Base-by-base conservation (phyloP, 495 filamentous ascomycete species). In the Astrothelium macrocarpum region DNA sequence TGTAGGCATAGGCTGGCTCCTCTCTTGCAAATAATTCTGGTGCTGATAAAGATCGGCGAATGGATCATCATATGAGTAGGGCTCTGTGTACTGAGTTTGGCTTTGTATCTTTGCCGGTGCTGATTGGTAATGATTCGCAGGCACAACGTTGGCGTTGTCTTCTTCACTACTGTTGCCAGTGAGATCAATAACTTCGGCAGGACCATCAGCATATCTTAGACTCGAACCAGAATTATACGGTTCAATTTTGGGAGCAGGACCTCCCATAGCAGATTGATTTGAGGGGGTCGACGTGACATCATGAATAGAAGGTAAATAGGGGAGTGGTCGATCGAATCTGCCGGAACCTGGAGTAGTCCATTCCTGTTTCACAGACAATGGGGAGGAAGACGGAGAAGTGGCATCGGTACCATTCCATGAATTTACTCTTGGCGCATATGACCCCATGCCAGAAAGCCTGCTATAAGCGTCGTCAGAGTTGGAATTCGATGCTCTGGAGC, bases 151-250 rank as follows among this genome's bases (percentile, higher is more conserved):
- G 0, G 65, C 18, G n/a, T 66, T 63, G n/a, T 68, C 64, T n/a
- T 71, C 69, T 9, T 67, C 65, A 61, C 62, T 56, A 39, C 69
- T 67, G 60, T 61, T 65, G 23, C 31, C 60, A 23, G 69, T 69
- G 23, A 71, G 64, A 34, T 71, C 69, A 29, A 69, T 49, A n/a
- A 68, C 34, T 11, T 62, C 39, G 16, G 36, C 53, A 0, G 29
- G 11, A 53, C 36, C 28, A 10, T 10, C 32, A 1, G 5, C 34
- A 12, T 36, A 2, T 25, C 25, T n/a, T 12, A 28, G 10, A n/a
- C 14, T 34, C 20, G 25, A 18, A 25, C 16, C 18, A 14, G 25
- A 32, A 20, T n/a, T 20, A 29, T 29, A 29, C 12, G 25, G 32
- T 63, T 53, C 28, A 9, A n/a, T 18, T 32, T 26, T 45, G 2